Evolutionary conservation across 2,329 filamentous ascomycete species (phyloP), one percentile per base, ranked within the genome.

Genomic region (Penicillium sclerotiorum): DNA sequence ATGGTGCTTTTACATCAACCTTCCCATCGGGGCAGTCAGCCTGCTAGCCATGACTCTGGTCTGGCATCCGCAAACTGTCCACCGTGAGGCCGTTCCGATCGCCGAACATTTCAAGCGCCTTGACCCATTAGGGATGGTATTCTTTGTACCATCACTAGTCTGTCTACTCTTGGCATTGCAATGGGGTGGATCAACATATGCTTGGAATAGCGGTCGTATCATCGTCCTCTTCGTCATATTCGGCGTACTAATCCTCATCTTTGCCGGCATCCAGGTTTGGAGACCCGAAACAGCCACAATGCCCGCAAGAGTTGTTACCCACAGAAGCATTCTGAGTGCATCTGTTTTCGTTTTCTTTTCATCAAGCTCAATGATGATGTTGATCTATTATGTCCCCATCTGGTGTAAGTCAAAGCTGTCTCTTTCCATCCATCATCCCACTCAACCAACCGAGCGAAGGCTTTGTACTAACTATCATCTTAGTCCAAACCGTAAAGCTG

Each of bases 91-190:
- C 8, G 13, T 53, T 20, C 17, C 49, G 4, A 22, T 45, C 21
- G 8, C 44, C 11, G 11, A 42, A 11, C 41, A 50, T 25, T 15
- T 47, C 1, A 42, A 22, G 17, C 47, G 42, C 13, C 62, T 85
- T 41, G 83, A 86, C 49, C 81, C 81, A 0, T 61, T 85, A 1
- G 84, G 84, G 21, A 84, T 81, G 7, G 61, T 80, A 12, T 77
- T 85, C 64, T 81, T 87, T 55, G 66, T 87, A 13, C 83, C 84
- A 0, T 77, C 77, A 25, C 76, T 85, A 32, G 73, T 85, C 12
- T 83, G 77, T 53, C 78, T 87, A 30, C 68, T 87, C 3, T 71
- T 88, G 5, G 84, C 84, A 1, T 71, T 88, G 27, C 80, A 87
- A 59, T 87, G 83, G 83, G 58, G 58, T 5, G 58, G 55, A 1